Evolutionary conservation across 2,329 filamentous ascomycete species (phyloP).

Genomic region (Alternaria arborescens): DNA sequence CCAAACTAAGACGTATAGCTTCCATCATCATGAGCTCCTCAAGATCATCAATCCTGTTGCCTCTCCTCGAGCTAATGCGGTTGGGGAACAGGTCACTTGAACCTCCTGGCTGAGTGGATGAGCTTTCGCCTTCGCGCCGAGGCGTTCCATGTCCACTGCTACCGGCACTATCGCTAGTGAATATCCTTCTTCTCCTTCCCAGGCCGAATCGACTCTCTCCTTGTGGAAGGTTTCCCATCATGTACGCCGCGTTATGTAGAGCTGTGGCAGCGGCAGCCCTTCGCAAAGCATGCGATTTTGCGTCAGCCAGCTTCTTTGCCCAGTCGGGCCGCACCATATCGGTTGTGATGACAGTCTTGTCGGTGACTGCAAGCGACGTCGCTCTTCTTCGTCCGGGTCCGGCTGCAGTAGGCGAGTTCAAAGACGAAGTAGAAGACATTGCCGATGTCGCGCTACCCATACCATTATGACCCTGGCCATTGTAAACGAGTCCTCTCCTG

Average conservation of each 20-base stretch:
- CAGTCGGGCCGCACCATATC: constrained; percentile 94
- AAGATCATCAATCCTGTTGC: constrained; percentile 77
- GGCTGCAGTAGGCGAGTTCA: constrained; percentile 65
- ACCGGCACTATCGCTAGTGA: constrained; percentile 57
- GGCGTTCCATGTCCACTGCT: constrained; percentile 58
- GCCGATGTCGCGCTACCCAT: constrained; percentile 69
- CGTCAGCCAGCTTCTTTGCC: constrained; percentile 86
- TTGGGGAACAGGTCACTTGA: constrained; percentile 50
- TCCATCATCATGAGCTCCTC: constrained; percentile 99
- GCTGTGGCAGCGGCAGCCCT: constrained; percentile 93
- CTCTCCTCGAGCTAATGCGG: constrained; percentile 64
- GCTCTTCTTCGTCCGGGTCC: constrained; percentile 64
- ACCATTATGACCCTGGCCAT: constrained; percentile 61
- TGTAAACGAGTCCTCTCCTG: constrained; percentile 80
- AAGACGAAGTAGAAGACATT: constrained; percentile 85
- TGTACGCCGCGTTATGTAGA: constrained; percentile 90
- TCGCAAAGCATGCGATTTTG: constrained; percentile 83
- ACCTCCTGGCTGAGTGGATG: constrained; percentile 43
- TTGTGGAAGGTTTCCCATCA: constrained; percentile 70
- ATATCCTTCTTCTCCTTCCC: constrained; percentile 59
- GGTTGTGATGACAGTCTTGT: constrained; percentile 87
- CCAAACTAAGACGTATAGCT: constrained; percentile 89
- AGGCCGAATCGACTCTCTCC: constrained; percentile 61
- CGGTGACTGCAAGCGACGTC: constrained; percentile 79
- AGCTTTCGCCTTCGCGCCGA: constrained; percentile 46